A percentile compares a stretch with the other conserved stretches of the same genome.
Evolutionary conservation across 2,329 filamentous ascomycete species (phyloP).

Genomic region (Sporothrix variecibatus): DNA sequence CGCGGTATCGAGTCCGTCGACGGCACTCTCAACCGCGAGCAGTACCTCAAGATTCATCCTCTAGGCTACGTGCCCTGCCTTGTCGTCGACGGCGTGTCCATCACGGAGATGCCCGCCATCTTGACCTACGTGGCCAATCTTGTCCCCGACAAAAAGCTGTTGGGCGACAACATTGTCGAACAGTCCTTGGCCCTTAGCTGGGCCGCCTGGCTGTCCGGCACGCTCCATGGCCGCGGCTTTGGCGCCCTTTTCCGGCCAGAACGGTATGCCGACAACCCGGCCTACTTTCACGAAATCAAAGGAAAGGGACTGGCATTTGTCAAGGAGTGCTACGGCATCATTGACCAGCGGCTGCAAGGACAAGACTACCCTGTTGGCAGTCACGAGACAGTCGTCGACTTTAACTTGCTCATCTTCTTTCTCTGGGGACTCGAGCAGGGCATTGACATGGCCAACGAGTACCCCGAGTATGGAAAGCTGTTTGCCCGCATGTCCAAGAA

Average conservation of each 20-base stretch:
- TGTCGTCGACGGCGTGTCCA: background rate
- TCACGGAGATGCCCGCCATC: slow-evolving; percentile 11
- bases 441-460: background rate
- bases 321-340: background rate
- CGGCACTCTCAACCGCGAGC: slow-evolving; percentile 6
- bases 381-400: background rate
- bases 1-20: background rate
- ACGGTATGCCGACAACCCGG: background rate
- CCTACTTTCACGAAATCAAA: background rate
- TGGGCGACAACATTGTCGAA: background rate
- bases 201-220: background rate
- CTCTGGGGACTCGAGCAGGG: slow-evolving; percentile 1
- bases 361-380: background rate
- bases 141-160: background rate
- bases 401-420: background rate
- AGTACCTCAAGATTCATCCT: slow-evolving; percentile 8
- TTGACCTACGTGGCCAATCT: background rate
- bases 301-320: background rate
- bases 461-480: background rate
- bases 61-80: background rate
- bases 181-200: background rate
- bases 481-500: slow-evolving; percentile 2
- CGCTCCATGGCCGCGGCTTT: background rate
- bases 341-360: background rate
- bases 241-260: background rate